Evolutionary conservation across 176 grass and related monocot species (phyloP).

Genomic region (Musa acuminata): DNA sequence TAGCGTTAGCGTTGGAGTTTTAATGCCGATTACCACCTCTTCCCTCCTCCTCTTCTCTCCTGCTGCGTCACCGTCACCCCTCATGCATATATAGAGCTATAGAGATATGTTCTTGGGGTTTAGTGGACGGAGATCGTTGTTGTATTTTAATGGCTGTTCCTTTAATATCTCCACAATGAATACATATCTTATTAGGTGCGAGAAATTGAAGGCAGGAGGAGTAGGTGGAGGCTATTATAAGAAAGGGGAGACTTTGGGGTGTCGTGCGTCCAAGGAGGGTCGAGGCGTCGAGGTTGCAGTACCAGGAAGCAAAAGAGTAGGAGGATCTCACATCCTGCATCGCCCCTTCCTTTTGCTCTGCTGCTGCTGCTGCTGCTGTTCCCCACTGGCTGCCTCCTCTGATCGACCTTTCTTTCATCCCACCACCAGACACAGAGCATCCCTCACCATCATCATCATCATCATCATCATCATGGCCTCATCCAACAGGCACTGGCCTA

Average conservation of each 20-base stretch:
- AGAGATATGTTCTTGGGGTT: too few relatives aligned
- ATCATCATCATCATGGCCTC: conserved; percentile 65
- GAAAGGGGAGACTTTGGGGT: not conserved
- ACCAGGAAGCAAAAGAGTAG: conserved; percentile 1
- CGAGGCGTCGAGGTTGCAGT: not conserved
- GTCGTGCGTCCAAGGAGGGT: not conserved
- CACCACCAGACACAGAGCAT: conserved; percentile 5
- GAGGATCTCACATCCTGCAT: not conserved
- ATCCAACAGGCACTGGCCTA: conserved; percentile 92
- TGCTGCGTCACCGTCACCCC: too few relatives aligned
- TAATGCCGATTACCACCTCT: not conserved
- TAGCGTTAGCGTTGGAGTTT: not conserved
- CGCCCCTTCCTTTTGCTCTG: not conserved
- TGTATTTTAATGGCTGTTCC: too few relatives aligned
- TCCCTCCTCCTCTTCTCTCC: too few relatives aligned
- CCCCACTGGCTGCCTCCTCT: not conserved
- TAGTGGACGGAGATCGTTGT: too few relatives aligned
- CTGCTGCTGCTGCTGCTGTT: not conserved
- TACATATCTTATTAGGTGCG: not conserved
- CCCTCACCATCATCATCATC: conserved; percentile 10
- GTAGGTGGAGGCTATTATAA: conserved; percentile 1
- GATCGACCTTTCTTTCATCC: conserved; percentile 13
- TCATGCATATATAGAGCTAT: too few relatives aligned
- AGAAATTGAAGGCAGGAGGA: conserved; percentile 4
- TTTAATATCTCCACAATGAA: not conserved